Percentiles rank a stretch among this genome's conserved stretches.
Evolutionary conservation across 495 filamentous ascomycete species (phyloP).

Genomic region (Aspergillus conjunctus): DNA sequence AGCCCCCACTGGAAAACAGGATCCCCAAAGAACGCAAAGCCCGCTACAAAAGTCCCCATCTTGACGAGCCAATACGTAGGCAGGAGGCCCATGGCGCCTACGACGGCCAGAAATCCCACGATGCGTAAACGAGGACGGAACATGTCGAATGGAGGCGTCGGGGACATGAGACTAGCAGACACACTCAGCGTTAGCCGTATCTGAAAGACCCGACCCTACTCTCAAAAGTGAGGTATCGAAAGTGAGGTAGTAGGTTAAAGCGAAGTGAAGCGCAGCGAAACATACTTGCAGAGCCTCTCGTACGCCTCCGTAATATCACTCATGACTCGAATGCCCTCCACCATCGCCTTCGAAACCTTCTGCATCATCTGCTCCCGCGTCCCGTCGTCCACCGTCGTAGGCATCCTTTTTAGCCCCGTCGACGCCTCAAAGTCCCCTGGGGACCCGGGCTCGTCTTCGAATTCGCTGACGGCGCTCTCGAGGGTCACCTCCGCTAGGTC

Average conservation of each 20-base stretch:
- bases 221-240: too few relatives aligned
- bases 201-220: too few relatives aligned
- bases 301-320: conserved; percentile 76
- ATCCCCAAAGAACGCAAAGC: conserved; percentile 79
- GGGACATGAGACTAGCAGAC: conserved; percentile 64
- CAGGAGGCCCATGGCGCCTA: conserved; percentile 54
- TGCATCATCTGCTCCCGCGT: conserved; percentile 82
- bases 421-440: conserved; percentile 38
- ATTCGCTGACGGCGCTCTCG: conserved; percentile 5
- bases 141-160: conserved; percentile 74
- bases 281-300: conserved; percentile 78
- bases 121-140: conserved; percentile 64
- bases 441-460: neutral
- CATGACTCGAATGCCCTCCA: conserved; percentile 69
- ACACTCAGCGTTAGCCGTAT: conserved; percentile 17
- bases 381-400: conserved; percentile 74
- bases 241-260: too few relatives aligned
- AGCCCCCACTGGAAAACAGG: conserved; percentile 65
- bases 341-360: conserved; percentile 73
- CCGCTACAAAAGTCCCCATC: conserved; percentile 61
- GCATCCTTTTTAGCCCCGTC: conserved; percentile 61
- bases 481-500: conserved; percentile 13
- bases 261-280: too few relatives aligned
- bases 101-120: conserved; percentile 53
- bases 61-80: conserved; percentile 78